A percentile compares a stretch with the other conserved stretches of the same genome.
Conservation (phyloP, 108 stramenopile species). For the Cyclotella baltica region DNA sequence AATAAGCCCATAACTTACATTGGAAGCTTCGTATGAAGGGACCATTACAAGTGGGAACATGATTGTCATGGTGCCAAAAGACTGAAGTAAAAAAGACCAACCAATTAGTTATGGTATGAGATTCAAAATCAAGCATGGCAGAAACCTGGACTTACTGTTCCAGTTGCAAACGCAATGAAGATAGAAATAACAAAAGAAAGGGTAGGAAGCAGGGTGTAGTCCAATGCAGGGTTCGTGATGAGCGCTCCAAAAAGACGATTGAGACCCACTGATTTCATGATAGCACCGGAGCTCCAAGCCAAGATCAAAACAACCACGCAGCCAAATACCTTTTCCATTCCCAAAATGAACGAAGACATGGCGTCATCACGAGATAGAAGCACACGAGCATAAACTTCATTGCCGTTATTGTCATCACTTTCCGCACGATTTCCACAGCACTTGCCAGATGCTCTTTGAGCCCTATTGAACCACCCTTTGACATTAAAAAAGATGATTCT, state of each 20-base stretch:
- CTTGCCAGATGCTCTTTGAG: neutral
- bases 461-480: neutral
- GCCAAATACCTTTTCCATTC: slow-evolving; percentile 53
- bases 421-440: neutral
- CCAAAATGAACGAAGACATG: slow-evolving; percentile 55
- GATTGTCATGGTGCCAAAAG: slow-evolving; percentile 80
- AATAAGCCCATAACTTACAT: too few relatives aligned
- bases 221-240: slow-evolving; percentile 48
- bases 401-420: neutral
- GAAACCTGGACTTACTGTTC: slow-evolving; percentile 35
- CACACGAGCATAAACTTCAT: slow-evolving; percentile 18
- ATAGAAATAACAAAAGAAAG: slow-evolving; percentile 63
- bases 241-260: slow-evolving; percentile 63
- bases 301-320: slow-evolving; percentile 58
- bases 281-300: slow-evolving; percentile 66
- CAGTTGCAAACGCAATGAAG: slow-evolving; percentile 73
- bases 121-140: neutral
- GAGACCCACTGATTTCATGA: slow-evolving; percentile 65
- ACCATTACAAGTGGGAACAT: slow-evolving; percentile 69
- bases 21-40: slow-evolving; percentile 62
- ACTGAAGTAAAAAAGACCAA: slow-evolving; percentile 7
- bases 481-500: neutral
- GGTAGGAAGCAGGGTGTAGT: slow-evolving; percentile 57
- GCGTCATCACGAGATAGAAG: slow-evolving; percentile 52
- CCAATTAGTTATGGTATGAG: neutral